Percentiles rank a stretch among this genome's conserved stretches.
Conservation (phyloP, 2,329 filamentous ascomycete genomes). For the Pleurostoma richardsiae region DNA sequence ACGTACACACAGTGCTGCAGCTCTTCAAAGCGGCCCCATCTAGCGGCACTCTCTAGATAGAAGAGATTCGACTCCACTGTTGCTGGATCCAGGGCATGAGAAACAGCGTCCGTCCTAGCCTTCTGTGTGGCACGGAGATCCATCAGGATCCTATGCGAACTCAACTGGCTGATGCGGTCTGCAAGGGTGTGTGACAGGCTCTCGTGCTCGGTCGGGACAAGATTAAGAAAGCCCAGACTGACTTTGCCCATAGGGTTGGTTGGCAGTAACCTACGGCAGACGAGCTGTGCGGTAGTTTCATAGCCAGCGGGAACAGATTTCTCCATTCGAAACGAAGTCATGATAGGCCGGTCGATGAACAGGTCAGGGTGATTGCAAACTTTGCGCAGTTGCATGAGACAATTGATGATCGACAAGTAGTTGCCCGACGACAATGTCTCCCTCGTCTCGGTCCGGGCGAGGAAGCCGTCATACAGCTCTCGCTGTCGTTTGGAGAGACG, state of each 20-base stretch:
- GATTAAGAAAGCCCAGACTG: slow-evolving; percentile 72
- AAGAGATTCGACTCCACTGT: slow-evolving; percentile 65
- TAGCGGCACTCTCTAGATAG: slow-evolving; percentile 66
- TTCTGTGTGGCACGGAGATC: slow-evolving; percentile 70
- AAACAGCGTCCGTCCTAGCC: slow-evolving; percentile 49
- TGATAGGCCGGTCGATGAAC: slow-evolving; percentile 92
- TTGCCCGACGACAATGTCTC: slow-evolving; percentile 88
- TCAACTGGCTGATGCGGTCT: slow-evolving; percentile 58
- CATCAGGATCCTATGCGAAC: slow-evolving; percentile 64
- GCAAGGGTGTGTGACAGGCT: slow-evolving; percentile 49
- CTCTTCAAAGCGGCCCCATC: slow-evolving; percentile 69
- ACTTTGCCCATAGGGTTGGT: slow-evolving; percentile 58
- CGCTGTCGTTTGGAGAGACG: slow-evolving; percentile 91
- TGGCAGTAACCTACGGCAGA: slow-evolving; percentile 62
- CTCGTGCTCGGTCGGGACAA: slow-evolving; percentile 70
- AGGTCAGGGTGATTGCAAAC: slow-evolving; percentile 98
- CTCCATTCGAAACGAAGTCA: slow-evolving; percentile 91
- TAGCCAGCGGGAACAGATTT: slow-evolving; percentile 73
- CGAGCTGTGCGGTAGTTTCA: slow-evolving; percentile 63
- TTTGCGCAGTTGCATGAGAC: slow-evolving; percentile 93
- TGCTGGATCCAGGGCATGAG: slow-evolving; percentile 55
- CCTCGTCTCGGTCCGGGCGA: slow-evolving; percentile 83
- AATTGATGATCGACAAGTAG: slow-evolving; percentile 97
- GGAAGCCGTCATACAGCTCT: slow-evolving; percentile 93
- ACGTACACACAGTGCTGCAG: slow-evolving; percentile 77